These are phyloP conservation scores for Hippophae rhamnoides DNA, from an alignment of 306 rosid species.

Conservation along the genomic window DNA sequence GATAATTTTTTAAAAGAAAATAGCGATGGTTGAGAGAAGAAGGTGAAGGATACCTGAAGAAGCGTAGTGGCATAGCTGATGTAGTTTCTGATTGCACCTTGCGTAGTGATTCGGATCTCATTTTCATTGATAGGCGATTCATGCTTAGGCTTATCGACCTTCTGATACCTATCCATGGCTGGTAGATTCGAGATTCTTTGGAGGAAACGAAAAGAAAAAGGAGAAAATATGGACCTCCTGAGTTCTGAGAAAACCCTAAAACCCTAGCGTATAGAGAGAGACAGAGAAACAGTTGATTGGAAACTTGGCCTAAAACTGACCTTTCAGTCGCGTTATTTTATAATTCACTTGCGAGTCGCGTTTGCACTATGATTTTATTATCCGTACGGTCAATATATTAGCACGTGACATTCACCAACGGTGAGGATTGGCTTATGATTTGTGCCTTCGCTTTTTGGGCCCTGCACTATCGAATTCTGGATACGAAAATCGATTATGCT, in stretches of 20 bases:
- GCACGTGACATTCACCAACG: slow-evolving; percentile 5
- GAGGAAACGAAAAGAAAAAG: background rate
- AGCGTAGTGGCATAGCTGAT: slow-evolving; percentile 92
- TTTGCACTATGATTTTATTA: too few relatives aligned
- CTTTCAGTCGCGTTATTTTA: background rate
- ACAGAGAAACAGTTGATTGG: background rate
- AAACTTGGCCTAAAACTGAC: background rate
- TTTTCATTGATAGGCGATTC: slow-evolving; percentile 77
- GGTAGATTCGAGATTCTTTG: slow-evolving; percentile 4
- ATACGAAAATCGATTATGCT: too few relatives aligned
- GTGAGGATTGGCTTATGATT: background rate
- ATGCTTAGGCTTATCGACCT: slow-evolving; percentile 74
- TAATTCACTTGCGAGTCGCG: background rate
- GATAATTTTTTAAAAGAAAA: background rate
- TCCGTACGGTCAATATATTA: background rate
- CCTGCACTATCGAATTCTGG: too few relatives aligned
- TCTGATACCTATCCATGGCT: slow-evolving; percentile 85
- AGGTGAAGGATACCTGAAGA: slow-evolving; percentile 46
- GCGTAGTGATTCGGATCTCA: slow-evolving; percentile 91
- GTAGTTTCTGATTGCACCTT: slow-evolving; percentile 93
- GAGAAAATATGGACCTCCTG: background rate
- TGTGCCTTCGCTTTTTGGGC: too few relatives aligned
- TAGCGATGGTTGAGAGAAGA: background rate
- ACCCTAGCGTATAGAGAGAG: slow-evolving; percentile 35
- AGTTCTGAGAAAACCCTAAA: slow-evolving; percentile 38